Conservation (phyloP, 805 yeast species). For the Candida alai region DNA sequence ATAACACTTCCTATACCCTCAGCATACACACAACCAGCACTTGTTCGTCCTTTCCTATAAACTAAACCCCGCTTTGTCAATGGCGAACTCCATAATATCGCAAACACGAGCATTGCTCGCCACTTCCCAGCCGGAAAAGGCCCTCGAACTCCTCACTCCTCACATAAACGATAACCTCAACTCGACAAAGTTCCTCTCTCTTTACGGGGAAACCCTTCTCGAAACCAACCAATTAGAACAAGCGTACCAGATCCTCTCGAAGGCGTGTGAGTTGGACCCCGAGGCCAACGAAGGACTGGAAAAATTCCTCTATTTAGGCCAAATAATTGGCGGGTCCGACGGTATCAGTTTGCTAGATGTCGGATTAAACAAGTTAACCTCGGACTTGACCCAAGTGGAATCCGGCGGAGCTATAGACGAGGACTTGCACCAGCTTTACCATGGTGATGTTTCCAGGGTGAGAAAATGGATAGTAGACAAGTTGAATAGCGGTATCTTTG, state of each 20-base stretch:
- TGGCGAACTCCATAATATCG: conserved; percentile 15
- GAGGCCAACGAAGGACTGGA: conserved; percentile 65
- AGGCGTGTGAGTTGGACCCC: conserved; percentile 68
- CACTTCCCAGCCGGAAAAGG: conserved; percentile 50
- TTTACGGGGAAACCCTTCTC: conserved; percentile 71
- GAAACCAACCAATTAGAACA: conserved; percentile 77
- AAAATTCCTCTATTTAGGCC: conserved; percentile 87
- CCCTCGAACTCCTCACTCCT: conserved; percentile 46
- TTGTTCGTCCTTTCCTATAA: too few relatives aligned
- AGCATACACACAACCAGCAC: too few relatives aligned
- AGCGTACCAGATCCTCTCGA: conserved; percentile 61
- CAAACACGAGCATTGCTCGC: conserved; percentile 43
- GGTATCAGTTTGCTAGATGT: conserved; percentile 61
- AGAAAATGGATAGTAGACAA: conserved; percentile 38
- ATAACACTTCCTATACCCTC: too few relatives aligned
- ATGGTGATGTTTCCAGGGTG: conserved; percentile 28
- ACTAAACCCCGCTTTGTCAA: too few relatives aligned
- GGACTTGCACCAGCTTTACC: conserved; percentile 22
- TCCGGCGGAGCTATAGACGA: conserved; percentile 18
- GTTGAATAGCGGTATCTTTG: conserved; percentile 71
- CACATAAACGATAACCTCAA: conserved; percentile 27
- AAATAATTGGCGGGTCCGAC: conserved; percentile 76
- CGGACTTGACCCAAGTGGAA: conserved; percentile 24
- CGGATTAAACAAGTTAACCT: conserved; percentile 53
- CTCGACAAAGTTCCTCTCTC: conserved; percentile 47